Base-by-base conservation (phyloP, 2,329 filamentous ascomycete genomes). In the Pseudofabraea citricarpa region DNA sequence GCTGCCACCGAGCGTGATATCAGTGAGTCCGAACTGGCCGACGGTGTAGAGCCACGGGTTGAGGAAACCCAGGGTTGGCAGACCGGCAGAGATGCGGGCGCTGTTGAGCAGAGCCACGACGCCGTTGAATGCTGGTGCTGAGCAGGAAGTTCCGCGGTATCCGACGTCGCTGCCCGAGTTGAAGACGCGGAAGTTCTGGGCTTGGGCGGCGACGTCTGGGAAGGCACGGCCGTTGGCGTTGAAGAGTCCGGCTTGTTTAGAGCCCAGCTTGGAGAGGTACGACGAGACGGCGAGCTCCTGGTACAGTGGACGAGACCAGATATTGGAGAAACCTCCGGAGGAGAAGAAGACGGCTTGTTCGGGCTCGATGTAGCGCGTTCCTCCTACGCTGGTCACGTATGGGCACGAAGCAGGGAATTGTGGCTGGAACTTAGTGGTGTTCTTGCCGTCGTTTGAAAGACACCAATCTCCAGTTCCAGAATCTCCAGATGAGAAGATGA, bases 391-490 rank as follows among this genome's bases (percentile, higher is more conserved):
- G 1, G 83, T 87, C 9, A 86, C 75, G 58, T 75, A 87, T 0
- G 82, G 83, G 54, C 83, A 87, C 0, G 74, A 73, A 0, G 74
- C 75, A 0, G 83, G 83, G 63, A 87, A 87, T 2, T 70, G 72
- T 1, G 81, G 72, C 23, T 79, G 66, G 56, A 82, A 79, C 16
- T 72, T 68, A 12, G 71, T 70, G 3, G 66, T 71, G 46, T 75
- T 70, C 29, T 62, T 68, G 18, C 79, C 81, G 45, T 85, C 77
- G 54, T 80, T 80, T 47, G 70, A 70, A 36, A 68, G 62, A 63
- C 81, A 86, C 15, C 64, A 45, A 9, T 45, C 46, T 2, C 61
- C 56, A 13, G 79, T 69, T 22, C 79, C 79, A 21, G 60, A 56
- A 54, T 83, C 78, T 5, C 79, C 79, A 3, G 72, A 75, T 12